Evolutionary conservation across 441 rosid species (phyloP).

Genomic region (Syzygium syzygioides): DNA sequence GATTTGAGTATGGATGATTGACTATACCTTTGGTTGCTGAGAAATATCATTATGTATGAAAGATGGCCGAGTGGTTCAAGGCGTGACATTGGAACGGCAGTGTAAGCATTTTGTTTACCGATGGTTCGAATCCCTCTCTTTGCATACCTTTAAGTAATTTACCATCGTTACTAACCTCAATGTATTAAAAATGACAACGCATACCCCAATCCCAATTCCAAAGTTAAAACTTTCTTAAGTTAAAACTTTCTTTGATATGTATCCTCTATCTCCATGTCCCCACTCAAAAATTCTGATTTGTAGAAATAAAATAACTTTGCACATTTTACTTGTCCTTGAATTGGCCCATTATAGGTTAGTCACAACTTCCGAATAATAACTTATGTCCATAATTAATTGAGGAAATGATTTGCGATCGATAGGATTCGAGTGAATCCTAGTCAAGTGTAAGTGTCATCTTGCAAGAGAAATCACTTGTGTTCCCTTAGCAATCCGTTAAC

Average conservation of each 20-base stretch:
- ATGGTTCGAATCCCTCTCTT: background rate
- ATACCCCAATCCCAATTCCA: background rate
- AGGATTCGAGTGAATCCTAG: background rate
- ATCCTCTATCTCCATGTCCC: background rate
- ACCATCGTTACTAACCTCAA: background rate
- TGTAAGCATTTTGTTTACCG: background rate
- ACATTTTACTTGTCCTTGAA: background rate
- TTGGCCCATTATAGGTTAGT: background rate
- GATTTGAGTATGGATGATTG: background rate
- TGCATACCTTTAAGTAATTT: background rate
- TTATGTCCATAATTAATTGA: background rate
- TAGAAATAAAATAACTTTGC: background rate
- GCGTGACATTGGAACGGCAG: no score
- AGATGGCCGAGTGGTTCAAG: background rate
- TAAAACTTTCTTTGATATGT: background rate
- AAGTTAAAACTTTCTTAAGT: no score
- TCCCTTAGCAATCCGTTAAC: background rate
- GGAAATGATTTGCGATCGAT: no score
- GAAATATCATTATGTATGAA: background rate
- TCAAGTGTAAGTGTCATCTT: background rate
- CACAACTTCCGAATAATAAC: background rate
- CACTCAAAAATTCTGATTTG: background rate
- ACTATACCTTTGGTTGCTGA: background rate
- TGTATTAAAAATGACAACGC: background rate
- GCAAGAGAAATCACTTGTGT: background rate